Evolutionary conservation across 1,284 basidiomycete genomes (phyloP).

Genomic region (Vanrija sp.): DNA sequence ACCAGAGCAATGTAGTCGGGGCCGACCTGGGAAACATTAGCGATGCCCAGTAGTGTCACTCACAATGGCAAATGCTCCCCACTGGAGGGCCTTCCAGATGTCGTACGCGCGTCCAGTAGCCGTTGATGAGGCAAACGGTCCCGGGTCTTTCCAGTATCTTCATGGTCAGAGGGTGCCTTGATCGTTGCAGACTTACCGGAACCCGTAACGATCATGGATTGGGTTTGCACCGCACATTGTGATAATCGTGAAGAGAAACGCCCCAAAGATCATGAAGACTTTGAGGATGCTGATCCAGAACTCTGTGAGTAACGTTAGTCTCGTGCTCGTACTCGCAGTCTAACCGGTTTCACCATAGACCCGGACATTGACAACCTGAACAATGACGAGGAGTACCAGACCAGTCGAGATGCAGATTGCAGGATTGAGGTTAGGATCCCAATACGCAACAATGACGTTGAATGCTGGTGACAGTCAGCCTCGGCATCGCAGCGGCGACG

Average conservation of each 20-base stretch:
- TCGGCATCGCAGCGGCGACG: background rate
- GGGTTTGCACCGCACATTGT: slow-evolving; percentile 34
- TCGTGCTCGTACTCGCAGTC: background rate
- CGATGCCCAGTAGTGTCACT: too few relatives aligned
- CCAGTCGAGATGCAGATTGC: slow-evolving; percentile 30
- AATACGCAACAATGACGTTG: slow-evolving; percentile 34
- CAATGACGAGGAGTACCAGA: slow-evolving; percentile 16
- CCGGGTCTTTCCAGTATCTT: slow-evolving; percentile 34
- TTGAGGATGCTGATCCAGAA: slow-evolving; percentile 37
- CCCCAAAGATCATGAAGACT: slow-evolving; percentile 30
- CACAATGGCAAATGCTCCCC: slow-evolving; percentile 30
- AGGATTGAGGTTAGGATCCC: slow-evolving; percentile 23
- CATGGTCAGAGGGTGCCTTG: too few relatives aligned
- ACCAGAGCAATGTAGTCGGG: slow-evolving; percentile 31
- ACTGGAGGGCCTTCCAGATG: slow-evolving; percentile 31
- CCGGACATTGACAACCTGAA: slow-evolving; percentile 27
- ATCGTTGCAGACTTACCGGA: slow-evolving; percentile 4
- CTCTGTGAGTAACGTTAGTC: slow-evolving; percentile 5
- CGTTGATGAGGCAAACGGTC: slow-evolving; percentile 19
- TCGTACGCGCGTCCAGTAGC: slow-evolving; percentile 25
- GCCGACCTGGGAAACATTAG: slow-evolving; percentile 9
- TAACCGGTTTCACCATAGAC: slow-evolving; percentile 23
- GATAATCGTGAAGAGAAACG: slow-evolving; percentile 35
- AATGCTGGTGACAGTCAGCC: slow-evolving; percentile 8
- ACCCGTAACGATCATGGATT: slow-evolving; percentile 19